These are phyloP conservation scores for Cinchona pubescens DNA, from an alignment of 257 asterid species.

Conservation along the genomic window DNA sequence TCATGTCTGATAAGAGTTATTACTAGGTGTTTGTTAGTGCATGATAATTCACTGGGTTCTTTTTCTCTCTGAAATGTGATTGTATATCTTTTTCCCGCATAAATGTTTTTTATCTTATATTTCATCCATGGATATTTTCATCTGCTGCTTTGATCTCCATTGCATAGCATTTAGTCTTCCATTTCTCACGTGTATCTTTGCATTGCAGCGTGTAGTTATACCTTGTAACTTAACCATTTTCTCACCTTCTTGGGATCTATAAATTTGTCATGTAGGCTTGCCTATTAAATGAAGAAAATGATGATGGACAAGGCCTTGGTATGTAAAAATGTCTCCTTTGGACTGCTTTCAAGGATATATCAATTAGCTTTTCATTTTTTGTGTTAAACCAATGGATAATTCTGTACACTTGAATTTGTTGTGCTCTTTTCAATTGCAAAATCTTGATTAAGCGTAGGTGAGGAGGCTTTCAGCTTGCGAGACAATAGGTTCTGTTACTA, in stretches of 20 bases:
- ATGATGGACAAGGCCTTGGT: slow-evolving; percentile 99
- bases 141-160: slow-evolving; percentile 4
- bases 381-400: background rate
- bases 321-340: slow-evolving; percentile 25
- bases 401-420: slow-evolving; percentile 1
- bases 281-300: slow-evolving; percentile 98
- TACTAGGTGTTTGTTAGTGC: background rate
- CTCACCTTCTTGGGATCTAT: background rate
- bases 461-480: slow-evolving; percentile 98
- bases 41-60: background rate
- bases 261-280: slow-evolving; percentile 65
- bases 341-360: background rate
- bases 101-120: background rate
- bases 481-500: slow-evolving; percentile 98
- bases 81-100: background rate
- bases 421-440: slow-evolving; percentile 3
- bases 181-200: background rate
- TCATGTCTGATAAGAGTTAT: background rate
- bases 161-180: background rate
- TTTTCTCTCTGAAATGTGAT: background rate
- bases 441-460: slow-evolving; percentile 50
- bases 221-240: background rate
- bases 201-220: background rate
- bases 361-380: slow-evolving; percentile 1
- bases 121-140: background rate